Conservation (phyloP, 208 protist genomes). For the Crithidia bombi region DNA sequence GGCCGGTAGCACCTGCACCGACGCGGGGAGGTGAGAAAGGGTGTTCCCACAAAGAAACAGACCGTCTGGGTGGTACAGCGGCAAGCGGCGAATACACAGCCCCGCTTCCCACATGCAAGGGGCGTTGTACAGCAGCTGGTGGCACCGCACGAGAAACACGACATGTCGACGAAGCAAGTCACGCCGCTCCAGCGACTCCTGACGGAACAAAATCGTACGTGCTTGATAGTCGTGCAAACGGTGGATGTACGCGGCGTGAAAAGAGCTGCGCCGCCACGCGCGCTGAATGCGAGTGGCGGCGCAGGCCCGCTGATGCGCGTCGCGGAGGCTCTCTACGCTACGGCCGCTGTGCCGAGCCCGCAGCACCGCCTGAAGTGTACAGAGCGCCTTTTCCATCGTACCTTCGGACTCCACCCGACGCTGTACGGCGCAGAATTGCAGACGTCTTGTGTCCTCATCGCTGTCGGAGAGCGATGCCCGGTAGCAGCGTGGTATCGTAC, state of each 20-base stretch:
- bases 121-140: constrained; percentile 75
- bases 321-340: neutral
- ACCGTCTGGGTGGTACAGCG: constrained; percentile 40
- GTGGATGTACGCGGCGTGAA: constrained; percentile 27
- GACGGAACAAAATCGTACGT: constrained; percentile 43
- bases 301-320: neutral
- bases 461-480: neutral
- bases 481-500: neutral
- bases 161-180: constrained; percentile 53
- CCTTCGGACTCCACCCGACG: neutral
- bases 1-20: constrained; percentile 1
- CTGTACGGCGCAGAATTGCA: too few relatives aligned
- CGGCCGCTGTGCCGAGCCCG: constrained; percentile 21
- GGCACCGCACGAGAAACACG: constrained; percentile 51
- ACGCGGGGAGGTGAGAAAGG: neutral
- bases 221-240: constrained; percentile 32
- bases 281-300: constrained; percentile 52
- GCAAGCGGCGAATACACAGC: constrained; percentile 28
- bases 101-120: constrained; percentile 39
- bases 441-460: neutral
- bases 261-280: constrained; percentile 40
- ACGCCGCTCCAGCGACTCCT: constrained; percentile 71
- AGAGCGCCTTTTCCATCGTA: neutral
- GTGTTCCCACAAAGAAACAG: constrained; percentile 21
- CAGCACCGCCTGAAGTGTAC: constrained; percentile 1